Conservation (phyloP, 2,329 filamentous ascomycete species). For the Fusarium sp. region DNA sequence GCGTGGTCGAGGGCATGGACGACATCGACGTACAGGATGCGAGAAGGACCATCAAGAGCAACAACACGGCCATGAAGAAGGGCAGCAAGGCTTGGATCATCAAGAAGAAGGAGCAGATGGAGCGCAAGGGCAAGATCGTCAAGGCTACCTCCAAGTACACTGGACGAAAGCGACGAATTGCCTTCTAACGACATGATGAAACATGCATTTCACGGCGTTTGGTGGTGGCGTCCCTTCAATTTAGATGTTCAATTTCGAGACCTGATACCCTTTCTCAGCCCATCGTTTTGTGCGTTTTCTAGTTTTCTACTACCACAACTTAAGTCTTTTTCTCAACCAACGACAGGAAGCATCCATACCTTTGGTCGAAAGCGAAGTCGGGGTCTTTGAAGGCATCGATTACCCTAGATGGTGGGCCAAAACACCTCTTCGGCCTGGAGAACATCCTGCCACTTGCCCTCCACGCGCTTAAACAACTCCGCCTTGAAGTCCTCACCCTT, state of each 20-base stretch:
- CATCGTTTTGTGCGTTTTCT: neutral
- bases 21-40: constrained; percentile 85
- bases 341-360: neutral
- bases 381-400: neutral
- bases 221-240: constrained; percentile 32
- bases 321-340: neutral
- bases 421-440: constrained; percentile 69
- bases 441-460: constrained; percentile 62
- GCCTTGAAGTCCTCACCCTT: constrained; percentile 47
- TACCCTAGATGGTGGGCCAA: constrained; percentile 59
- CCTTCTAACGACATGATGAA: constrained; percentile 67
- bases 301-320: neutral
- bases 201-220: constrained; percentile 49
- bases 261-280: constrained; percentile 36
- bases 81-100: constrained; percentile 87
- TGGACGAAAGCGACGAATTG: constrained; percentile 83
- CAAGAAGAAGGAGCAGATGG: constrained; percentile 92
- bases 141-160: constrained; percentile 95
- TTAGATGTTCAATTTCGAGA: constrained; percentile 39
- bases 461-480: constrained; percentile 53
- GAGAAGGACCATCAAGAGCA: constrained; percentile 62
- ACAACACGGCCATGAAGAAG: constrained; percentile 74
- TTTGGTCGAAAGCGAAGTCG: neutral
- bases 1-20: constrained; percentile 89
- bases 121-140: constrained; percentile 92